These are phyloP conservation scores for Mortierella antarctica DNA, from an alignment of 192 early-diverging fungal genomes.

Conservation along the genomic window DNA sequence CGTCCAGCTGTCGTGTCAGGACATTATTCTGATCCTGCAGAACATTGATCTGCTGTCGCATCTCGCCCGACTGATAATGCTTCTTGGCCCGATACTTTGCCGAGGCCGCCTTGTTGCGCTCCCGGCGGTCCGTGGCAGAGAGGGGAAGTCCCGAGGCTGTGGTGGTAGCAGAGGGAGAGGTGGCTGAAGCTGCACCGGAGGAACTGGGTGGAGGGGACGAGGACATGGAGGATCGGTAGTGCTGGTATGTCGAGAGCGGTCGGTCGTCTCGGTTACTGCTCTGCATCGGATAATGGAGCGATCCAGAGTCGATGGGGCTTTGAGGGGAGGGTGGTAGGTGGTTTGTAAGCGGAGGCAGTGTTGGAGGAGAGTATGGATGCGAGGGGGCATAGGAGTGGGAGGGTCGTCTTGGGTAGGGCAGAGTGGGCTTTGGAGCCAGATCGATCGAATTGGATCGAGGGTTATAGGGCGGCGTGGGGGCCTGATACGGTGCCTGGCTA, in stretches of 20 bases:
- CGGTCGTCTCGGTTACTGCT: conserved; percentile 10
- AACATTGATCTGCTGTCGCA: conserved; percentile 57
- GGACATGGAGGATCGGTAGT: conserved; percentile 10
- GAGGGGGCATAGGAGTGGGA: conserved; percentile 21
- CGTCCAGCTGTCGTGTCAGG: conserved; percentile 58
- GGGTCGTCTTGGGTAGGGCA: conserved; percentile 22
- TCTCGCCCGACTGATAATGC: conserved; percentile 66
- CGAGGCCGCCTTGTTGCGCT: conserved; percentile 70
- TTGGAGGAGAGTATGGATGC: conserved; percentile 37
- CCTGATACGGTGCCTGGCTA: conserved; percentile 21
- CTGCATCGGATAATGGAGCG: background rate
- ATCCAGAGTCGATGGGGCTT: conserved; percentile 24
- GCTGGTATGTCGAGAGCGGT: conserved; percentile 6
- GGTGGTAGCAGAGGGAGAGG: conserved; percentile 9
- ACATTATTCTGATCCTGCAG: conserved; percentile 58
- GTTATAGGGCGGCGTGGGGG: conserved; percentile 37
- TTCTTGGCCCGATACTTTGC: conserved; percentile 73
- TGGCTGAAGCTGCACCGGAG: conserved; percentile 15
- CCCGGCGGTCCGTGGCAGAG: conserved; percentile 60
- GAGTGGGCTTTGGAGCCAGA: conserved; percentile 16
- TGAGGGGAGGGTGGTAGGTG: conserved; percentile 35
- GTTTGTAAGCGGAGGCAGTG: conserved; percentile 28
- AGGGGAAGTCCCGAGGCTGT: conserved; percentile 26
- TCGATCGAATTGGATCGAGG: conserved; percentile 32
- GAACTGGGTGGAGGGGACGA: background rate